Conservation (phyloP, 495 filamentous ascomycete species). For the Parathielavia hyrcaniae region DNA sequence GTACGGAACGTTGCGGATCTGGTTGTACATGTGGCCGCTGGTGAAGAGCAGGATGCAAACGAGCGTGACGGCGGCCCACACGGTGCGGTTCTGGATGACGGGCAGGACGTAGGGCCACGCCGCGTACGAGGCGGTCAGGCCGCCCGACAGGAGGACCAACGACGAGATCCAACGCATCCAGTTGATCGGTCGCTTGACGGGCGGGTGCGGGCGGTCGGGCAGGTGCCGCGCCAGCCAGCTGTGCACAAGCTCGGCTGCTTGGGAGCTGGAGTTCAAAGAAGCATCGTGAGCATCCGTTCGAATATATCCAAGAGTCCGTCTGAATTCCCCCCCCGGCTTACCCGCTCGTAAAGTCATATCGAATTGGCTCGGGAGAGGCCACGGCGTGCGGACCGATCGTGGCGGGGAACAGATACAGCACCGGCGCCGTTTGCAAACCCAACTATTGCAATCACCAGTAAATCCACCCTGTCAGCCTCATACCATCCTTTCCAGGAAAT, state of each 20-base stretch:
- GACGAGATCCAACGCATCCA: constrained; percentile 67
- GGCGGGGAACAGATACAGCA: constrained; percentile 82
- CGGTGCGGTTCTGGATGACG: constrained; percentile 77
- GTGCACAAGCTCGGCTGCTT: constrained; percentile 71
- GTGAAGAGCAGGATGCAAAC: constrained; percentile 92
- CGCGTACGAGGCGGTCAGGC: constrained; percentile 61
- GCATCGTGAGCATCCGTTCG: background rate
- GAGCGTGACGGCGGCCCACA: constrained; percentile 88
- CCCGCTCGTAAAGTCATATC: constrained; percentile 83
- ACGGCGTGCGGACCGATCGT: constrained; percentile 79
- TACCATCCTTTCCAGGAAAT: background rate
- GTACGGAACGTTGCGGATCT: constrained; percentile 96
- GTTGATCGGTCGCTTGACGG: constrained; percentile 77
- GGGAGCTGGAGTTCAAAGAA: constrained; percentile 46
- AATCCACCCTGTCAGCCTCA: background rate
- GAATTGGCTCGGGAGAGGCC: constrained; percentile 57
- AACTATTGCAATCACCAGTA: constrained; percentile 48
- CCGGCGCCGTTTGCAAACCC: constrained; percentile 89
- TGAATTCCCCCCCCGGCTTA: constrained; percentile 38
- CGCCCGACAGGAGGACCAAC: constrained; percentile 60
- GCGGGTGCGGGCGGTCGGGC: constrained; percentile 64
- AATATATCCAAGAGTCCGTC: no score
- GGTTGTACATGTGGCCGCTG: constrained; percentile 98
- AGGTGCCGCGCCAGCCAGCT: constrained; percentile 73
- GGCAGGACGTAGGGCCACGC: constrained; percentile 82